These are phyloP conservation scores for Mycena capillaripes DNA, from an alignment of 768 basidiomycete species.

Conservation along the genomic window DNA sequence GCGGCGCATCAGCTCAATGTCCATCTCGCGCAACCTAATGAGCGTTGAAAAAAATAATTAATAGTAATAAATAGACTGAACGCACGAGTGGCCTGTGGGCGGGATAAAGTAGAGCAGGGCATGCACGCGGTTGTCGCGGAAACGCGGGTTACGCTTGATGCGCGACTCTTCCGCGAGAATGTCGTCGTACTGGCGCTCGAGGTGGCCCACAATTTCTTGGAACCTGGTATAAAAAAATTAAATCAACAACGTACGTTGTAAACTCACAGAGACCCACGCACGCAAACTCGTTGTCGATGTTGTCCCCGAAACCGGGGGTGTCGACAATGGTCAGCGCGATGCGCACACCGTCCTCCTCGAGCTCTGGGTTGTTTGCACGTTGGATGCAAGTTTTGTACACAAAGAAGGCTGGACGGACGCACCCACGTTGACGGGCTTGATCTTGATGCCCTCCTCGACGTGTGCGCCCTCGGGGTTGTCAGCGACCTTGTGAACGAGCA, in stretches of 20 bases:
- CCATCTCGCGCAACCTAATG: constrained; percentile 92
- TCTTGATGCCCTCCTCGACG: constrained; percentile 93
- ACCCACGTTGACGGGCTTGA: constrained; percentile 97
- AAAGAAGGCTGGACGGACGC: constrained; percentile 45
- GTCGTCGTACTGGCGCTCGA: constrained; percentile 99
- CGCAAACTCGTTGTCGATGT: constrained; percentile 99
- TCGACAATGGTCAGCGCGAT: constrained; percentile 98
- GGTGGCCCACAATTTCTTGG: constrained; percentile 95
- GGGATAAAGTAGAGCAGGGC: constrained; percentile 98
- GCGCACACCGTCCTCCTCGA: constrained; percentile 98
- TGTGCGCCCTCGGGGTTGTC: constrained; percentile 92
- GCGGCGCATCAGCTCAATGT: constrained; percentile 98
- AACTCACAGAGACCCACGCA: constrained; percentile 58
- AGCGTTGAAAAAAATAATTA: not conserved
- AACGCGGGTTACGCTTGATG: constrained; percentile 99
- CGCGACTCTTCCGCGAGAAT: constrained; percentile 98
- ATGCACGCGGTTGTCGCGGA: constrained; percentile 98
- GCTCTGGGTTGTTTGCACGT: too few species aligned
- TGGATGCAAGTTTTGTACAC: constrained; percentile 4
- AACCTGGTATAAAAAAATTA: constrained; percentile 71
- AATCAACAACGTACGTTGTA: constrained; percentile 17
- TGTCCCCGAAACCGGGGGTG: constrained; percentile 98
- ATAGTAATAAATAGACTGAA: constrained; percentile 37
- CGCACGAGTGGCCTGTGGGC: constrained; percentile 97
- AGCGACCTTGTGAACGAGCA: constrained; percentile 88